Evolutionary conservation across 208 protist genomes (phyloP).

Genomic region (Acanthamoeba lenticulata): DNA sequence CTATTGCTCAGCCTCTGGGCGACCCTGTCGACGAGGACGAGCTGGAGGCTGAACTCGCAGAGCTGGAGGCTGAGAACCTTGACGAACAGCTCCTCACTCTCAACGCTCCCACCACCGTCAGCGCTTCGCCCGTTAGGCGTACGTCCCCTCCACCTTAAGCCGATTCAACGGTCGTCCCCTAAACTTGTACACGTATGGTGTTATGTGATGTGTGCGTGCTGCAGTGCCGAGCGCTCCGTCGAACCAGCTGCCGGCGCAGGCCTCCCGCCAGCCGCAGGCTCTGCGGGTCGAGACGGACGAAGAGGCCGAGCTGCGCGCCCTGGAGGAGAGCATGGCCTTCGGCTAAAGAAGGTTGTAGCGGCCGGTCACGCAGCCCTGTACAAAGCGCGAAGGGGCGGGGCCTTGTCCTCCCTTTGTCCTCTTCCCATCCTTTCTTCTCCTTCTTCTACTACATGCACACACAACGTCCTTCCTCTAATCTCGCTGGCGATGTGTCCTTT

Average conservation of each 20-base stretch:
- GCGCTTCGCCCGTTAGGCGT: not conserved
- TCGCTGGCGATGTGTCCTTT: too few species aligned
- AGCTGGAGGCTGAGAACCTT: not conserved
- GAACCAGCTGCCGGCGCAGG: not conserved
- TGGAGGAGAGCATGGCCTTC: not conserved
- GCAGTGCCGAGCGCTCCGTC: slow-evolving; percentile 13
- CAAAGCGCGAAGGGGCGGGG: too few species aligned
- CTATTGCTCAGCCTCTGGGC: slow-evolving; percentile 33
- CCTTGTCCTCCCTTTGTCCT: too few species aligned
- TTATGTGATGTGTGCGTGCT: not conserved
- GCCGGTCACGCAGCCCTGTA: too few species aligned
- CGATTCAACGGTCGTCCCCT: not conserved
- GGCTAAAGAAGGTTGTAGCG: too few species aligned
- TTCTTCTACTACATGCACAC: too few species aligned
- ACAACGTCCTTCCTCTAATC: too few species aligned
- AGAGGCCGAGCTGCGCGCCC: not conserved
- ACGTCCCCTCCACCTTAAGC: not conserved
- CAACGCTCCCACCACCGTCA: not conserved
- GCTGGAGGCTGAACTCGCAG: slow-evolving; percentile 10
- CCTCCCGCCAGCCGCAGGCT: not conserved
- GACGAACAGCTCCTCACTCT: not conserved
- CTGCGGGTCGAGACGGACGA: not conserved
- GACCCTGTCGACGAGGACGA: slow-evolving; percentile 3
- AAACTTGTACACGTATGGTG: not conserved
- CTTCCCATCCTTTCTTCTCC: too few species aligned